Conservation (phyloP, 768 basidiomycete genomes). For the Wakefieldia striispora region DNA sequence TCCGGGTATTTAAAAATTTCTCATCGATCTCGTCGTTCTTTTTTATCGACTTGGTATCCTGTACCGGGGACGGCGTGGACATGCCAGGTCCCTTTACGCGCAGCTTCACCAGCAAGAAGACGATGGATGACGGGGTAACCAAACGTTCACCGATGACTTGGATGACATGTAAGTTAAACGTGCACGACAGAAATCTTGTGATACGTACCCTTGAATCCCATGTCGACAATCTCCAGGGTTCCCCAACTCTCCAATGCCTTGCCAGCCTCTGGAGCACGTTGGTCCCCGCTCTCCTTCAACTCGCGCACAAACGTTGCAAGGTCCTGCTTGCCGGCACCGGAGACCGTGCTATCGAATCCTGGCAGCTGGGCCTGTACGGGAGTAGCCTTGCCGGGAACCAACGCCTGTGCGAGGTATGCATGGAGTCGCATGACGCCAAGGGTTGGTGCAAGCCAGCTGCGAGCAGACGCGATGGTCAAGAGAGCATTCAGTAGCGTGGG, state of each 20-base stretch:
- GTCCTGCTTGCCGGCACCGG: constrained; percentile 26
- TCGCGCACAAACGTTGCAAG: constrained; percentile 15
- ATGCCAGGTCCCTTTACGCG: constrained; percentile 60
- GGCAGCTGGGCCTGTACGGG: constrained; percentile 74
- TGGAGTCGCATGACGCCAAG: constrained; percentile 80
- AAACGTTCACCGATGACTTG: constrained; percentile 87
- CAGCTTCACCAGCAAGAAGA: constrained; percentile 82
- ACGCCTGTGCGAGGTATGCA: constrained; percentile 79
- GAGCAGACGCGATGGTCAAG: constrained; percentile 76
- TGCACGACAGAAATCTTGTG: not conserved
- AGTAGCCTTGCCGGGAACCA: constrained; percentile 52
- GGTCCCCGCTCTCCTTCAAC: constrained; percentile 17
- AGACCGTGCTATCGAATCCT: constrained; percentile 47
- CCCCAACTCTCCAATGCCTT: constrained; percentile 72
- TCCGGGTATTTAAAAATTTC: constrained; percentile 62
- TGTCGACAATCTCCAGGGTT: constrained; percentile 73
- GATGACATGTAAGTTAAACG: constrained; percentile 2
- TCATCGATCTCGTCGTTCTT: constrained; percentile 63
- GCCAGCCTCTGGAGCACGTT: constrained; percentile 30
- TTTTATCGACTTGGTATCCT: constrained; percentile 43
- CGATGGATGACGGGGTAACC: constrained; percentile 85
- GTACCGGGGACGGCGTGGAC: constrained; percentile 29
- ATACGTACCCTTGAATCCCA: constrained; percentile 76
- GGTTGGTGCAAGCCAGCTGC: constrained; percentile 86
- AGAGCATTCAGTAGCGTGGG: constrained; percentile 77